Percentiles rank a stretch among this genome's conserved stretches.
phyloP scores from a whole-genome alignment of 1,139 yeast species.

The Meyerozyma carpophila region DNA sequence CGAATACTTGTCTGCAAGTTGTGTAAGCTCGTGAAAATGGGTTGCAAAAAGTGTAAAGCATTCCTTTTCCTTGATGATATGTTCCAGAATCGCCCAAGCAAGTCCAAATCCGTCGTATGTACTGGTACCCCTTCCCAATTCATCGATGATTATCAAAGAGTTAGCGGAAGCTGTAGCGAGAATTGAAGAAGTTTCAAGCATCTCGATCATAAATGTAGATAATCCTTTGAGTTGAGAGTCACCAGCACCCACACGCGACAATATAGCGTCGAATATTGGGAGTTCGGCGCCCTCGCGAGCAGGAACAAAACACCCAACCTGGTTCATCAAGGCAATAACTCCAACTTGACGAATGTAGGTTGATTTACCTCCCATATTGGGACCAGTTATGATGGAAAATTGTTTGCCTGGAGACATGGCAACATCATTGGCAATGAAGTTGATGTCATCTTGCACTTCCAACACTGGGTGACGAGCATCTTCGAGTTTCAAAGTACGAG shows the following conservation, averaged over 20 bases:
- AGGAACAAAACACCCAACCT: conserved; percentile 90
- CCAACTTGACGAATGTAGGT: conserved; percentile 92
- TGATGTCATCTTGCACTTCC: conserved; percentile 84
- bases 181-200: conserved; percentile 93
- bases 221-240: conserved; percentile 96
- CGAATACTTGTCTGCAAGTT: conserved; percentile 55
- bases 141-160: conserved; percentile 88
- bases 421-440: conserved; percentile 85
- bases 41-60: conserved; percentile 92
- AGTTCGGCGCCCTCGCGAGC: conserved; percentile 42
- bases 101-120: conserved; percentile 97
- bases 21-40: conserved; percentile 92
- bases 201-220: conserved; percentile 96
- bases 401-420: conserved; percentile 46
- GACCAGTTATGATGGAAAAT: conserved; percentile 88
- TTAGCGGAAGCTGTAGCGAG: conserved; percentile 79
- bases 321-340: conserved; percentile 83
- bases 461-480: conserved; percentile 91
- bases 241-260: conserved; percentile 98
- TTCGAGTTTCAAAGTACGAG: conserved; percentile 52
- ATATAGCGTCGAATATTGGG: conserved; percentile 81
- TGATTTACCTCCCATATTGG: conserved; percentile 98
- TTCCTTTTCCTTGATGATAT: conserved; percentile 61
- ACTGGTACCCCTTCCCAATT: conserved; percentile 92
- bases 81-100: conserved; percentile 94